Base-by-base conservation (phyloP, 441 rosid genomes). In the Erodium texanum region DNA sequence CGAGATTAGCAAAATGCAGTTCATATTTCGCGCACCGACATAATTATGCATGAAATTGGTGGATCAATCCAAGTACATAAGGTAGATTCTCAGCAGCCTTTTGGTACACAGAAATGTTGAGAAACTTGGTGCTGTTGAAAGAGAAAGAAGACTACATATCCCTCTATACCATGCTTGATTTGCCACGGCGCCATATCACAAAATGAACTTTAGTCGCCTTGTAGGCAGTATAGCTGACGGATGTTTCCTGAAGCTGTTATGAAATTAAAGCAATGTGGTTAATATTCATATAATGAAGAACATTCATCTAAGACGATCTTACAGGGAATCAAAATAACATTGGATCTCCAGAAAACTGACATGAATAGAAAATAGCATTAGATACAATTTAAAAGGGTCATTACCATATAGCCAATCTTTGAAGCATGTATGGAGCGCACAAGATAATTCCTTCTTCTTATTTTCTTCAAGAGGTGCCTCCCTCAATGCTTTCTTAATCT, bases 361-460 rank as follows among this genome's bases (percentile, higher is more conserved):
- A 56, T 56, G 62, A 56, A 20, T 9, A 3, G 2, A 12, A 59
- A 59, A 3, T 59, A 20, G 63, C 6, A 59, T 11, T 22, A 23
- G 7, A 22, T 9, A 59, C 23, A 12, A 1, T 34, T 10, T 22
- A 10, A 19, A 23, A 22, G 29, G 29, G 45, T 65, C 56, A 43
- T 79, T 92, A 95, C 99, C 97, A 54, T 95, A 92, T 56, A 95
- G 83, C 99, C 99, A 95, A 77, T 95, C 99, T 74, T 89, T 95
- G 85, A 95, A 95, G 83, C 85, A 84, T 38, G 87, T 82, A 80
- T 95, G 99, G 64, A 95, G 82, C 34, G 99, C 98, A 71, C 74
- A 78, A 0, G 97, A 87, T 34, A 92, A 71, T 77, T 95, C 99
- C 63, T 87, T 83, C 81, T 89, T 92, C 73, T 87, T 83, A 79